Percentiles rank a stretch among this genome's conserved stretches.
Evolutionary conservation across 495 filamentous ascomycete genomes (phyloP).

Genomic region (Hypoxylon trugodes): DNA sequence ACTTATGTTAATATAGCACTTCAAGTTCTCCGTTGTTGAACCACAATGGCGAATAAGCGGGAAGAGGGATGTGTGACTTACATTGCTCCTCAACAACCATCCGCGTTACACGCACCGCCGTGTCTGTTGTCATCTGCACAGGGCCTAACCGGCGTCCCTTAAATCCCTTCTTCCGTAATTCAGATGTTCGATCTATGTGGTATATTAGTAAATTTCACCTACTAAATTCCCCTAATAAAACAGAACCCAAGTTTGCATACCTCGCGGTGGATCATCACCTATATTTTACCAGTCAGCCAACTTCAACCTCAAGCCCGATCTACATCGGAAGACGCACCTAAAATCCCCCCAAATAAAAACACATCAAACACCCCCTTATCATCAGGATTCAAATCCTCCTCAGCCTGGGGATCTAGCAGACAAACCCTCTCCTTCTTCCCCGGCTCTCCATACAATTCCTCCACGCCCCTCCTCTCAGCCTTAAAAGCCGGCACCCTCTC

Average conservation of each 20-base stretch:
- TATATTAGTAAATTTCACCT: background rate
- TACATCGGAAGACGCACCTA: slow-evolving; percentile 66
- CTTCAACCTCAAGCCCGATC: background rate
- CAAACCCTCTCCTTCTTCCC: slow-evolving; percentile 73
- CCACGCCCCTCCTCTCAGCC: slow-evolving; percentile 76
- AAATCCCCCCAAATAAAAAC: slow-evolving; percentile 94
- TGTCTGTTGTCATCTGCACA: slow-evolving; percentile 98
- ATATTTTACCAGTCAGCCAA: slow-evolving; percentile 12
- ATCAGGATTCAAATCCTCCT: slow-evolving; percentile 78
- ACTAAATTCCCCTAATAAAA: background rate
- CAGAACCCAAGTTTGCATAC: slow-evolving; percentile 59
- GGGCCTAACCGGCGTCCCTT: slow-evolving; percentile 87
- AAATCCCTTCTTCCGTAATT: slow-evolving; percentile 92
- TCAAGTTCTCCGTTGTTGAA: too few relatives aligned
- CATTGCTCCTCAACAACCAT: slow-evolving; percentile 85
- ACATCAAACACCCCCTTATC: slow-evolving; percentile 86
- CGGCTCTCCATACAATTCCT: slow-evolving; percentile 73
- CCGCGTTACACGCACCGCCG: slow-evolving; percentile 91
- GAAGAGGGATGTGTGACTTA: slow-evolving; percentile 46
- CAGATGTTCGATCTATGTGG: slow-evolving; percentile 82
- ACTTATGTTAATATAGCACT: too few relatives aligned
- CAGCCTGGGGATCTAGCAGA: slow-evolving; percentile 85
- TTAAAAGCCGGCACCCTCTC: slow-evolving; percentile 65
- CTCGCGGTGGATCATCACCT: slow-evolving; percentile 96
- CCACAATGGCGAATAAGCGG: background rate